Conservation (phyloP, 2,329 filamentous ascomycete species). For the Chaetothyriales sp. region DNA sequence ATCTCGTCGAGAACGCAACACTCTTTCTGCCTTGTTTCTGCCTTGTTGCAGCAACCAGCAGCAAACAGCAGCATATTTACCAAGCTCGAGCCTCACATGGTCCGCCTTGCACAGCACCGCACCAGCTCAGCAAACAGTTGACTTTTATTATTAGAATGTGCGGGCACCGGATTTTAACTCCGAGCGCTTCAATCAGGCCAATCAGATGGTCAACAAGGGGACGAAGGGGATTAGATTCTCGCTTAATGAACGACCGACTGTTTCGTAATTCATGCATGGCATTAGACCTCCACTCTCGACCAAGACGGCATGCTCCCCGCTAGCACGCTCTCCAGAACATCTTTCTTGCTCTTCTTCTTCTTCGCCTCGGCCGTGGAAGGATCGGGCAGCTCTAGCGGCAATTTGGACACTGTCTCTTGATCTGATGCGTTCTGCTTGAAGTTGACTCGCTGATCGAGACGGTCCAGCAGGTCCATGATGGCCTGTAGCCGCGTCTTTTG, state of each 20-base stretch:
- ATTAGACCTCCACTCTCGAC: not conserved
- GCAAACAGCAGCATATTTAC: not conserved
- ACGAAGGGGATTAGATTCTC: not conserved
- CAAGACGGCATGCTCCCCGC: not conserved
- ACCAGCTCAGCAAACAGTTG: not conserved
- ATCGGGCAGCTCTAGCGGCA: not conserved
- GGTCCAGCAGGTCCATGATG: slow-evolving; percentile 9
- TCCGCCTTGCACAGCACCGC: not conserved
- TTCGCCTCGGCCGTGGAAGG: not conserved
- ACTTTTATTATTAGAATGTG: not conserved
- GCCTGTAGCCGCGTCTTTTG: slow-evolving; percentile 11
- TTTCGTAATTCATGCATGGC: too few relatives aligned
- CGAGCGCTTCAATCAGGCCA: not conserved
- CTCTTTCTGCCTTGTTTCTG: not conserved
- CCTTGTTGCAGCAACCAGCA: not conserved
- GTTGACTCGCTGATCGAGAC: slow-evolving; percentile 7
- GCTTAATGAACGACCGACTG: too few relatives aligned
- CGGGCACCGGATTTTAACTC: not conserved
- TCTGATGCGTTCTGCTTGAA: not conserved
- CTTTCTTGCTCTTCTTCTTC: not conserved
- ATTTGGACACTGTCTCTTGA: not conserved
- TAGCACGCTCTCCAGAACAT: not conserved
- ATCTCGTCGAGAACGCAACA: not conserved
- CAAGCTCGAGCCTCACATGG: not conserved
- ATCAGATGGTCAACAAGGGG: not conserved